Evolutionary conservation across 2,329 filamentous ascomycete species (phyloP).

Genomic region (Eurotiales sp.): DNA sequence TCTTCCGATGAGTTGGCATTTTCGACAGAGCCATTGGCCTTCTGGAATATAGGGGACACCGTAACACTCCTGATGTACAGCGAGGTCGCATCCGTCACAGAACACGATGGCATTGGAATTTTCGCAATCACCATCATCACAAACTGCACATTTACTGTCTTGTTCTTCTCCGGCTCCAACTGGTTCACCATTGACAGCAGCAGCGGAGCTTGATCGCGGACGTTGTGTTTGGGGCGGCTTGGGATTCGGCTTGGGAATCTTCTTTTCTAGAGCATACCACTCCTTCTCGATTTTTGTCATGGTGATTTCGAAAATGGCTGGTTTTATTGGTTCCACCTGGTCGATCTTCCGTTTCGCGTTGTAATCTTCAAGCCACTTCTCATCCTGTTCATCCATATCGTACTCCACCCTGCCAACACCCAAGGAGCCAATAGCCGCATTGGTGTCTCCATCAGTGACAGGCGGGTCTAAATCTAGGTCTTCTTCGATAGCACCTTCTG

Average conservation of each 20-base stretch:
- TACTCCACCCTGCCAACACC: constrained; percentile 85
- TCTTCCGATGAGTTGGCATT: constrained; percentile 91
- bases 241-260: constrained; percentile 94
- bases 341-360: constrained; percentile 72
- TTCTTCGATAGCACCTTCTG: constrained; percentile 61
- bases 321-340: constrained; percentile 77
- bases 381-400: constrained; percentile 99
- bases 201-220: constrained; percentile 87
- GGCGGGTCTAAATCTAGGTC: constrained; percentile 56
- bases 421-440: constrained; percentile 46
- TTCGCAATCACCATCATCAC: constrained; percentile 98
- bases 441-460: constrained; percentile 57
- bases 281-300: constrained; percentile 99
- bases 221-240: constrained; percentile 94
- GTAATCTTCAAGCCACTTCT: constrained; percentile 86
- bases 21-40: constrained; percentile 95
- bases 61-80: constrained; percentile 98
- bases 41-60: constrained; percentile 98
- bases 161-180: constrained; percentile 80
- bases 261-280: constrained; percentile 92
- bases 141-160: constrained; percentile 95
- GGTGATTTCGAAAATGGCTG: constrained; percentile 93
- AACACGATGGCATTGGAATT: constrained; percentile 99
- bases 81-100: constrained; percentile 94
- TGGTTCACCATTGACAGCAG: constrained; percentile 90